Evolutionary conservation across 2,329 filamentous ascomycete species (phyloP).

Genomic region (Stachybotrys chartarum): DNA sequence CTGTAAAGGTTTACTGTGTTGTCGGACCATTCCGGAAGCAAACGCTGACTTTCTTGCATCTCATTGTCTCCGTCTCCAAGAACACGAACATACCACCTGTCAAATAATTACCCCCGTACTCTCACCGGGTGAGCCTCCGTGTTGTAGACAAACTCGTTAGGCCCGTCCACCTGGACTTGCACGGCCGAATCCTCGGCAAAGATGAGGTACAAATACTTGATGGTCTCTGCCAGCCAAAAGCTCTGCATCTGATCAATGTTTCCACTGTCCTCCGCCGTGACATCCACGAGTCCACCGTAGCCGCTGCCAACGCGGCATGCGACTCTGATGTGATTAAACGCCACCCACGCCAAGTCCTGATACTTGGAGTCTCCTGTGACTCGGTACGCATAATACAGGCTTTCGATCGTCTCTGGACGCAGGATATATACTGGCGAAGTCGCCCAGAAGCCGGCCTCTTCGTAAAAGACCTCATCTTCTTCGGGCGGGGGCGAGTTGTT

Average conservation of each 20-base stretch:
- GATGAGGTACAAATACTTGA: slow-evolving; percentile 79
- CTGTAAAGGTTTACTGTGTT: background rate
- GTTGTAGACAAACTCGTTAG: slow-evolving; percentile 43
- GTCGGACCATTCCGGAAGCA: too few species aligned
- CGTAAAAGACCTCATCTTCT: slow-evolving; percentile 52
- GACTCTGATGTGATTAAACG: slow-evolving; percentile 60
- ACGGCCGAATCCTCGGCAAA: slow-evolving; percentile 51
- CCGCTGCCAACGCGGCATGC: slow-evolving; percentile 59
- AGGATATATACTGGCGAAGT: slow-evolving; percentile 55
- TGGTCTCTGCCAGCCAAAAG: slow-evolving; percentile 80
- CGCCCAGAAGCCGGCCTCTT: slow-evolving; percentile 66
- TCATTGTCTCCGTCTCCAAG: background rate
- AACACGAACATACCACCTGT: background rate
- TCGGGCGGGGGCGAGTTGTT: slow-evolving; percentile 35
- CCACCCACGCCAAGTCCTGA: slow-evolving; percentile 79
- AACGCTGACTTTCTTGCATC: too few species aligned
- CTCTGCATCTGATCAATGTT: slow-evolving; percentile 69
- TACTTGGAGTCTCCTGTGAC: slow-evolving; percentile 69
- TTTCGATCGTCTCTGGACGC: slow-evolving; percentile 76
- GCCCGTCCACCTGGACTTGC: slow-evolving; percentile 37
- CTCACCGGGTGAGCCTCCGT: slow-evolving; percentile 40
- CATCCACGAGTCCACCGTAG: slow-evolving; percentile 58
- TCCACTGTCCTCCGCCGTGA: slow-evolving; percentile 57
- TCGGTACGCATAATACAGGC: slow-evolving; percentile 80
- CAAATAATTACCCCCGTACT: slow-evolving; percentile 6